Evolutionary conservation across 2,329 filamentous ascomycete species (phyloP), one percentile per base, ranked within the genome.

Genomic region (Fusarium foetens): DNA sequence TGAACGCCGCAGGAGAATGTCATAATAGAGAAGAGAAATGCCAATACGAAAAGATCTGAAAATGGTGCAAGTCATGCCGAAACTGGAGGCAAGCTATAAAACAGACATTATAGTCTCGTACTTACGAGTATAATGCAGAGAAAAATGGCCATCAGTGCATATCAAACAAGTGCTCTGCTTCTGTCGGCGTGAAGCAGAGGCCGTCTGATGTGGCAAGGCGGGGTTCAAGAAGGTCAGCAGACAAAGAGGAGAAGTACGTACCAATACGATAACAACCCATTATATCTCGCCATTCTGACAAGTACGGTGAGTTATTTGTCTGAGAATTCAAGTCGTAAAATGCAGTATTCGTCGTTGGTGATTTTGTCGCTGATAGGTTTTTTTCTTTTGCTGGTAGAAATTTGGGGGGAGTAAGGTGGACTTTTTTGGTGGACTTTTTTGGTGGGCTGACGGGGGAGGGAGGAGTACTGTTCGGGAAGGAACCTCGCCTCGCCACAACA

Each of bases 381-480:
- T 58, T 57, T 49, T 54, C 54, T 27, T n/a, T 49, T 68, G 55
- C 61, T 42, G 55, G 51, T 64, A 46, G 68, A 71, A 71, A 71
- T 68, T 71, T 59, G 68, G 68, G 63, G 68, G 68, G 61, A 52
- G 41, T 27, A n/a, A 42, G 33, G 61, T 45, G 51, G 66, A 46
- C 55, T 53, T 66, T 70, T 70, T 70, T 58, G 68, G 68, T 70
- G 68, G 66, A 46, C 55, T 53, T 66, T 70, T 70, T 70, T 58
- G 68, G 68, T 70, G 68, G 66, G 66, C 62, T 67, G 62, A 71
- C 35, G 48, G 62, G 46, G 58, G 61, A 63, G 45, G 35, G 52
- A 36, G 19, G n/a, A 29, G 35, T 51, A 39, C 54, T 42, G 23
- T 59, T 69, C 16, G 61, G 63, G 67, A 70, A 71, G 63, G 63